These are phyloP conservation scores for Bipolaris sorokiniana DNA, from an alignment of 2,329 filamentous ascomycete species.

Conservation along the genomic window DNA sequence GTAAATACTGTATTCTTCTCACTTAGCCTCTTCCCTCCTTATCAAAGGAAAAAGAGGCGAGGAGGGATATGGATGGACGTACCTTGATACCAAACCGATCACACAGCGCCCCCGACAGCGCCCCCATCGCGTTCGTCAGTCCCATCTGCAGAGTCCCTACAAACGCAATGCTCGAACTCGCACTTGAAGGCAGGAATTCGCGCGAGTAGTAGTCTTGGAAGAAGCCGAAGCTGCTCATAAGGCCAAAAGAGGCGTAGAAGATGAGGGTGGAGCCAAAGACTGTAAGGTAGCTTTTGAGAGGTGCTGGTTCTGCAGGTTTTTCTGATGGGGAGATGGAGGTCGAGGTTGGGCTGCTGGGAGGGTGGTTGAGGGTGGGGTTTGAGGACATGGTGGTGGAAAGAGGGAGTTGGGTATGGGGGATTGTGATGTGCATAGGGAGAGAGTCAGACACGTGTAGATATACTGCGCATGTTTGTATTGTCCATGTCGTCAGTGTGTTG, in stretches of 20 bases:
- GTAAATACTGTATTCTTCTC: slow-evolving; percentile 34
- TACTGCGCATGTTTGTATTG: too few species aligned
- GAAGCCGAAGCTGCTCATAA: slow-evolving; percentile 53
- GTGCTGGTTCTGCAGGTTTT: slow-evolving; percentile 20
- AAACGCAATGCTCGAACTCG: slow-evolving; percentile 50
- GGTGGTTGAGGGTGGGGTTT: too few species aligned
- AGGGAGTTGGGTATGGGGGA: too few species aligned
- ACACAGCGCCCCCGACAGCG: slow-evolving; percentile 66
- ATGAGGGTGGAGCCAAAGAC: slow-evolving; percentile 47
- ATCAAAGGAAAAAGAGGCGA: too few species aligned
- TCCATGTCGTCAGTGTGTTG: too few species aligned
- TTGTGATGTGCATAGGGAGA: too few species aligned
- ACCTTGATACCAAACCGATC: slow-evolving; percentile 66
- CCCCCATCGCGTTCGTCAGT: slow-evolving; percentile 60
- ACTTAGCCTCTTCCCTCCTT: too few species aligned
- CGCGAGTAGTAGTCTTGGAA: slow-evolving; percentile 54
- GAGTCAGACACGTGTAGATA: too few species aligned
- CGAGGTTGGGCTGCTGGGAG: slow-evolving; percentile 19
- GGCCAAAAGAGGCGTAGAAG: slow-evolving; percentile 50
- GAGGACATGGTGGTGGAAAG: too few species aligned
- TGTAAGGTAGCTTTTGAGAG: slow-evolving; percentile 39
- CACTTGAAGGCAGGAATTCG: slow-evolving; percentile 41
- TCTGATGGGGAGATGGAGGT: slow-evolving; percentile 37
- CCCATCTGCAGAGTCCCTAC: slow-evolving; percentile 53
- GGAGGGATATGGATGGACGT: too few species aligned